Base-by-base conservation (phyloP, 768 basidiomycete genomes). In the Clitopilus hobsonii region DNA sequence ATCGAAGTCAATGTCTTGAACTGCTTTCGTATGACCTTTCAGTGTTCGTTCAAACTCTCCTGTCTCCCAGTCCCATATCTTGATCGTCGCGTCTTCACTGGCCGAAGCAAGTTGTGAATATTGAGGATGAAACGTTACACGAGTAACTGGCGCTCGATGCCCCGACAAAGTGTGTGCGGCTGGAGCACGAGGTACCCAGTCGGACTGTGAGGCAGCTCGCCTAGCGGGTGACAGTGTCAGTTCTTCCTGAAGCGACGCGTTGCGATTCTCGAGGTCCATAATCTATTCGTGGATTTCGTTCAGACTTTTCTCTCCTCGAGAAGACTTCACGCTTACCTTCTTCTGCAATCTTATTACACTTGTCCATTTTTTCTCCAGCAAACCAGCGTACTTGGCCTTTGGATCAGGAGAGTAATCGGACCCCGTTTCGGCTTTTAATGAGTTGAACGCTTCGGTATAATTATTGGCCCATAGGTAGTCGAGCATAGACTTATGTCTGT, bases 331-430 rank as follows among this genome's bases (percentile, higher is more conserved):
- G 61, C 64, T 59, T 57, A 88, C 93, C 85, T 95, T 96, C 80
- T 95, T 92, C 76, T 98, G 95, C 67, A 98, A 71, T 60, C 95
- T 82, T 56, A 98, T 95, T 28, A 97, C 93, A 65, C 89, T 91
- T 49, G 92, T 96, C 95, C 95, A 98, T 71, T 98, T 98, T 86
- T 96, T 96, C 76, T 93, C 95, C 57, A 98, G 73, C 54, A 98
- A 73, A 1, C 94, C 94, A 1, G 86, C 85, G 63, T 86, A 88
- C 68, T 91, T 89, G 51, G 91, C 85, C 67, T 90, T 93, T 22
- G 91, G 84, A 75, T 96, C 94, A 14, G 89, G 90, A 3, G 79
- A 77, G 67, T 88, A 90, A 56, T 86, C 83, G 24, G 79, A 65
- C 54, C 78, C 76, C 27, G 78, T 70, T 56, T 84, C 81, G 38